Evolutionary conservation across 2,329 filamentous ascomycete species (phyloP).

Genomic region (Colletotrichum gigasporum): DNA sequence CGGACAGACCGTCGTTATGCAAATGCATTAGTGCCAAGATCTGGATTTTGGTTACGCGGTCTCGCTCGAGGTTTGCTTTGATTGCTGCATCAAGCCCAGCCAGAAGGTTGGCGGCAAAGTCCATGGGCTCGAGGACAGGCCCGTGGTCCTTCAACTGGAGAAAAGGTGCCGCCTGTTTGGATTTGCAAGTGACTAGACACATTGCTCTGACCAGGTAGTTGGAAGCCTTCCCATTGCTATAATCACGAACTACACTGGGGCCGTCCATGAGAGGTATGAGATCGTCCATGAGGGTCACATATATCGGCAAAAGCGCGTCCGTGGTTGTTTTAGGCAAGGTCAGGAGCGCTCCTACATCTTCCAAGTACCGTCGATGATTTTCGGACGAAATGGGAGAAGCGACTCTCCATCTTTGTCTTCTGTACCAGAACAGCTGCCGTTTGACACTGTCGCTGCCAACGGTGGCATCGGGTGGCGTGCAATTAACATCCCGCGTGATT

Average conservation of each 20-base stretch:
- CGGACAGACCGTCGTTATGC: constrained; percentile 36
- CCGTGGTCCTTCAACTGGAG: constrained; percentile 30
- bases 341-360: constrained; percentile 30
- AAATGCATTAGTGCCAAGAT: constrained; percentile 38
- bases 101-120: constrained; percentile 34
- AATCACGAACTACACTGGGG: constrained; percentile 20
- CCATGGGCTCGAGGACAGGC: constrained; percentile 26
- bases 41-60: constrained; percentile 36
- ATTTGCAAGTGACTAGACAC: constrained; percentile 37
- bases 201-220: constrained; percentile 34
- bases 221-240: constrained; percentile 35
- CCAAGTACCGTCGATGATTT: constrained; percentile 27
- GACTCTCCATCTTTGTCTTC: constrained; percentile 19
- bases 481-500: background rate
- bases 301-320: constrained; percentile 31
- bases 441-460: background rate
- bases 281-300: constrained; percentile 30
- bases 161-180: constrained; percentile 36
- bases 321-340: constrained; percentile 31
- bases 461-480: background rate
- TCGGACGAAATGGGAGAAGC: constrained; percentile 5
- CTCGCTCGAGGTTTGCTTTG: constrained; percentile 37
- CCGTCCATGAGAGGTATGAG: constrained; percentile 33
- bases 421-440: constrained; percentile 31
- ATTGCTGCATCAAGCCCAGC: constrained; percentile 36